These are phyloP conservation scores for Syncephalastrum monosporum DNA, from an alignment of 371 early-diverging fungal genomes.

Conservation along the genomic window DNA sequence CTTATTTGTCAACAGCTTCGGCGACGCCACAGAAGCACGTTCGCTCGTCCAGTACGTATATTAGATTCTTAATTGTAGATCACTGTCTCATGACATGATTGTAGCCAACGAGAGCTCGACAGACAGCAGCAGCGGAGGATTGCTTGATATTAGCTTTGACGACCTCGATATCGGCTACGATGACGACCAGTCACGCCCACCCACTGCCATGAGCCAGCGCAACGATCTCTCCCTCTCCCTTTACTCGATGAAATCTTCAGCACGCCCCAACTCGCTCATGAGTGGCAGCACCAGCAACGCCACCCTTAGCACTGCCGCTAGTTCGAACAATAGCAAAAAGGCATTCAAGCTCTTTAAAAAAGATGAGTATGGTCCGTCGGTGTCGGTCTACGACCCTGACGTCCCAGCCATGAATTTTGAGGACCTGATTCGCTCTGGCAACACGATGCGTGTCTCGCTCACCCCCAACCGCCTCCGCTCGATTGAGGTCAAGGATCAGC, in stretches of 20 bases:
- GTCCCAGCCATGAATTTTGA: slow-evolving; percentile 44
- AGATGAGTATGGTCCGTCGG: slow-evolving; percentile 22
- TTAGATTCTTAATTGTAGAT: not conserved
- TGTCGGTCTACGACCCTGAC: slow-evolving; percentile 38
- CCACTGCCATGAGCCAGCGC: slow-evolving; percentile 4
- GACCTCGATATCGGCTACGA: slow-evolving; percentile 37
- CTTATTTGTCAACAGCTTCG: slow-evolving; percentile 4
- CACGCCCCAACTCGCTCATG: slow-evolving; percentile 37
- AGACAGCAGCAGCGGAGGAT: not conserved
- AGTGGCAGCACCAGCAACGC: slow-evolving; percentile 26
- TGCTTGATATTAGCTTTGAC: slow-evolving; percentile 23
- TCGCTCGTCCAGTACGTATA: slow-evolving; percentile 7
- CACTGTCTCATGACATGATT: not conserved
- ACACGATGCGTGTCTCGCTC: slow-evolving; percentile 54
- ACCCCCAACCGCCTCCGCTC: slow-evolving; percentile 56
- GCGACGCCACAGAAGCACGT: not conserved
- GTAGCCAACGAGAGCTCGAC: slow-evolving; percentile 5
- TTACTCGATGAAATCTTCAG: slow-evolving; percentile 18
- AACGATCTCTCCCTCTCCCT: slow-evolving; percentile 15
- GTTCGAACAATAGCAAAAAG: slow-evolving; percentile 28
- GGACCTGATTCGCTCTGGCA: slow-evolving; percentile 49
- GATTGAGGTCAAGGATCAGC: slow-evolving; percentile 46
- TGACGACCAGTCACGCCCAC: slow-evolving; percentile 19
- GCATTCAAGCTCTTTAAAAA: slow-evolving; percentile 45
- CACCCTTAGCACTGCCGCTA: slow-evolving; percentile 15